These are phyloP conservation scores for Grosmannia clavigera DNA, from an alignment of 2,329 filamentous ascomycete genomes.

Conservation along the genomic window DNA sequence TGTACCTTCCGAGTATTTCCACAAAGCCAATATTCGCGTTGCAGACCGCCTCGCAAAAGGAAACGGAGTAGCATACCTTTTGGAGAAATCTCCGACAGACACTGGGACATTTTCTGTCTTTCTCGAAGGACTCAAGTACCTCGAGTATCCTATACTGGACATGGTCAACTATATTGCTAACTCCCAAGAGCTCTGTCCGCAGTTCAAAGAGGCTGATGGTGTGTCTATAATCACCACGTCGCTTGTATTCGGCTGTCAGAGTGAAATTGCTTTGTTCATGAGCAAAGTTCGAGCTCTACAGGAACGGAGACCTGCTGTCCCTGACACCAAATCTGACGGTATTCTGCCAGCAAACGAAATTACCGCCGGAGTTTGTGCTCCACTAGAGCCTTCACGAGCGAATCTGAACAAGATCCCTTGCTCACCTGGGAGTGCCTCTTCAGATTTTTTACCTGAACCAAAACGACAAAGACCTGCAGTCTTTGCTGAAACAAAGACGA, in stretches of 20 bases:
- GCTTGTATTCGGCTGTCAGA: conserved; percentile 6
- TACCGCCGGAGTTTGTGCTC: neutral
- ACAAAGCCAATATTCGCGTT: conserved; percentile 7
- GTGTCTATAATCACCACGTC: conserved; percentile 8
- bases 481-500: neutral
- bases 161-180: conserved; percentile 12
- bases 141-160: conserved; percentile 9
- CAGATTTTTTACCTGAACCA: neutral
- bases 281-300: conserved; percentile 1
- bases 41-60: conserved; percentile 8
- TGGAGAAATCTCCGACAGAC: neutral
- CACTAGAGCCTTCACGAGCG: neutral
- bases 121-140: conserved; percentile 8
- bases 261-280: conserved; percentile 9
- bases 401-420: neutral
- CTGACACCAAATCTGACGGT: neutral
- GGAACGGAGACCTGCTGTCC: neutral
- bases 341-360: neutral
- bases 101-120: conserved; percentile 6
- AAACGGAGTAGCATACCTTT: conserved; percentile 4
- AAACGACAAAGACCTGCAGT: neutral
- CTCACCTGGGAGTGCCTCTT: neutral
- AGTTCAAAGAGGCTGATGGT: conserved; percentile 10
- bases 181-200: conserved; percentile 5
- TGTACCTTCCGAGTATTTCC: neutral